Conservation (phyloP, 2,329 filamentous ascomycete species). For the Arachnomyces sp. region DNA sequence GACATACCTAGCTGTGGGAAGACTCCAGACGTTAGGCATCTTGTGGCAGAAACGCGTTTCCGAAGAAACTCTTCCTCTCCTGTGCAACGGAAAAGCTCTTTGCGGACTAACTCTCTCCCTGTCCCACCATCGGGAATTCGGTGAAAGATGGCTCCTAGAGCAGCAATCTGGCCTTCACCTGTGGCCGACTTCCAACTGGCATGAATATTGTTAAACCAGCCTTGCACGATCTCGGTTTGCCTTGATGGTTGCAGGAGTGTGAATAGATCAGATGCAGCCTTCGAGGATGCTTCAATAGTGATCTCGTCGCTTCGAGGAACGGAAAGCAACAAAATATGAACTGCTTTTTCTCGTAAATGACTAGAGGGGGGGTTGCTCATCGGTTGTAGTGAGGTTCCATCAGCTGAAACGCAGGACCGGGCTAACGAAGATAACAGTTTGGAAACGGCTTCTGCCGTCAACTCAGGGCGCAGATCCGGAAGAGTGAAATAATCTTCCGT, state of each 20-base stretch:
- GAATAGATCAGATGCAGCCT: slow-evolving; percentile 34
- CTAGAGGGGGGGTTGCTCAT: slow-evolving; percentile 13
- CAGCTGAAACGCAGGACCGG: slow-evolving; percentile 14
- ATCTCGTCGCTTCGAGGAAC: slow-evolving; percentile 33
- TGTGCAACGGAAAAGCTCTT: slow-evolving; percentile 28
- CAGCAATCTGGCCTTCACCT: slow-evolving; percentile 37
- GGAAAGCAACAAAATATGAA: slow-evolving; percentile 31
- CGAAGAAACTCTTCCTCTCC: slow-evolving; percentile 32
- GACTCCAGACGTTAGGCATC: slow-evolving; percentile 29
- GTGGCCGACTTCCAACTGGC: slow-evolving; percentile 30
- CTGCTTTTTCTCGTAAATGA: slow-evolving; percentile 21
- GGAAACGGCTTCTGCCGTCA: slow-evolving; percentile 36
- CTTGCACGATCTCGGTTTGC: slow-evolving; percentile 27
- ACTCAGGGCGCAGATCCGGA: slow-evolving; percentile 31
- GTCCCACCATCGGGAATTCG: slow-evolving; percentile 19
- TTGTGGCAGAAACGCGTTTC: slow-evolving; percentile 35
- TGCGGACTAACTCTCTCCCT: slow-evolving; percentile 23
- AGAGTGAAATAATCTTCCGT: slow-evolving; percentile 33
- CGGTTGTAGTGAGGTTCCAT: slow-evolving; percentile 4
- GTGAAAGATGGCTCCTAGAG: slow-evolving; percentile 34
- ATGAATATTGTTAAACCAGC: slow-evolving; percentile 34
- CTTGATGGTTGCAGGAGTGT: slow-evolving; percentile 25
- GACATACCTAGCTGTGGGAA: slow-evolving; percentile 30
- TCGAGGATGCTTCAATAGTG: slow-evolving; percentile 33
- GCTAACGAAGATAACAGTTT: slow-evolving; percentile 32